A percentile compares a stretch with the other conserved stretches of the same genome.
Evolutionary conservation across 202 grass and related monocot genomes (phyloP).

Genomic region (Bolboschoenoplectus hybrid): DNA sequence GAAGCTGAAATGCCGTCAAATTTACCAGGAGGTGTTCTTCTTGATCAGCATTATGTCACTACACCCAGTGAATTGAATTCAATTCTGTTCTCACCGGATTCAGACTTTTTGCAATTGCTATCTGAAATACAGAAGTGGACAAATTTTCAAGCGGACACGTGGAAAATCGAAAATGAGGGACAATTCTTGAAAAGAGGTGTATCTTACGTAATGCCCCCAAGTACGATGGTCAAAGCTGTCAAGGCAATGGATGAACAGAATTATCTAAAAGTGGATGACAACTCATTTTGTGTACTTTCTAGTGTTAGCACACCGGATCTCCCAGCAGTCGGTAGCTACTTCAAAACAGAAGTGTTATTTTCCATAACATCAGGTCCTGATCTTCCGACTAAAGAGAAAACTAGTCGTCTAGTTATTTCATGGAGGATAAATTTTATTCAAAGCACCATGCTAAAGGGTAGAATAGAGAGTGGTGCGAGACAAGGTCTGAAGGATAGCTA

Average conservation of each 20-base stretch:
- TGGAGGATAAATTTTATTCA: slow-evolving; percentile 96
- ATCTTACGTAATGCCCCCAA: slow-evolving; percentile 78
- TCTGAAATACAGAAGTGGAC: slow-evolving; percentile 69
- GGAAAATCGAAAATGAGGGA: slow-evolving; percentile 68
- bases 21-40: slow-evolving; percentile 75
- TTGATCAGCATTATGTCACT: slow-evolving; percentile 66
- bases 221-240: slow-evolving; percentile 88
- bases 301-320: slow-evolving; percentile 91
- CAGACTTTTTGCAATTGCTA: slow-evolving; percentile 69
- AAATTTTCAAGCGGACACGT: slow-evolving; percentile 71
- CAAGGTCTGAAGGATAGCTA: slow-evolving; percentile 91
- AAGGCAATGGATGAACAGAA: slow-evolving; percentile 83
- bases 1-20: slow-evolving; percentile 77
- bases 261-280: slow-evolving; percentile 82
- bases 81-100: slow-evolving; percentile 81
- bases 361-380: slow-evolving; percentile 75
- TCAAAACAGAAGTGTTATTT: slow-evolving; percentile 84
- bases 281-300: slow-evolving; percentile 66
- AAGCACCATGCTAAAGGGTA: slow-evolving; percentile 84
- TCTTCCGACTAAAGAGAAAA: slow-evolving; percentile 64
- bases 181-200: slow-evolving; percentile 72
- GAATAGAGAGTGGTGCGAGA: slow-evolving; percentile 91
- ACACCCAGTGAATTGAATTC: slow-evolving; percentile 75
- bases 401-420: slow-evolving; percentile 79
- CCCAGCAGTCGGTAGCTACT: slow-evolving; percentile 70